Base-by-base conservation (phyloP, 2,329 filamentous ascomycete species). In the Pyrenophora graminea region DNA sequence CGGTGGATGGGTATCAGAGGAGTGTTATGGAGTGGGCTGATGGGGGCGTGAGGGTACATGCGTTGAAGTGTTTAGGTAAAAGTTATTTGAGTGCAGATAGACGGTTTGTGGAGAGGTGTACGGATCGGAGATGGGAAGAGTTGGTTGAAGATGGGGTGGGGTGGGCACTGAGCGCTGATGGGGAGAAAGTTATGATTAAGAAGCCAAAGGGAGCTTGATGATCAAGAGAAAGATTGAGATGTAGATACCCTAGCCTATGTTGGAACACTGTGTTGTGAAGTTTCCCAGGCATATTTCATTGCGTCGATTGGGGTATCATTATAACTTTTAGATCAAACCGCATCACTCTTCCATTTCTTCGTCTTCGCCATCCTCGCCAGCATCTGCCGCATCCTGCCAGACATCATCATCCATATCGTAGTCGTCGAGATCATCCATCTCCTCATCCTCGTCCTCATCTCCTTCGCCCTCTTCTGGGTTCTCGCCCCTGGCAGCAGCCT, bases 61-160 rank as follows among this genome's bases (percentile, higher is more conserved):
- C 89, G 30, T 77, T 97, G 61, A 96, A 96, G 77, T 94, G 91
- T 69, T 83, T 97, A 47, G 91, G 91, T 1, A 83, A 86, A 66
- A 83, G 87, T 4, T 99, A 99, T 72, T 75, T 97, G 58, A 84
- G 77, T 17, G 86, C 91, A 7, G 89, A 91, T 45, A 73, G 82
- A 51, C 69, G 68, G 3, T 90, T 87, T 71, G 74, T 96, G 43
- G 89, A 94, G 74, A 81, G 80, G 67, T 81, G 84, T 50, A 82
- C 88, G 4, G 85, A 85, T 40, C 79, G 82, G 61, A 78, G 75
- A n/a, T 99, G 93, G 91, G 79, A 84, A 9, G 83, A 85, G 43
- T 75, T 97, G 66, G 80, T 82, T 30, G 78, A 83, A 58, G 85
- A 90, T 66, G 85, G 85, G 2, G 88, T 97, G 1, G 91, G 91